These are phyloP conservation scores for Mycena belliarum DNA, from an alignment of 768 basidiomycete genomes.

Conservation along the genomic window DNA sequence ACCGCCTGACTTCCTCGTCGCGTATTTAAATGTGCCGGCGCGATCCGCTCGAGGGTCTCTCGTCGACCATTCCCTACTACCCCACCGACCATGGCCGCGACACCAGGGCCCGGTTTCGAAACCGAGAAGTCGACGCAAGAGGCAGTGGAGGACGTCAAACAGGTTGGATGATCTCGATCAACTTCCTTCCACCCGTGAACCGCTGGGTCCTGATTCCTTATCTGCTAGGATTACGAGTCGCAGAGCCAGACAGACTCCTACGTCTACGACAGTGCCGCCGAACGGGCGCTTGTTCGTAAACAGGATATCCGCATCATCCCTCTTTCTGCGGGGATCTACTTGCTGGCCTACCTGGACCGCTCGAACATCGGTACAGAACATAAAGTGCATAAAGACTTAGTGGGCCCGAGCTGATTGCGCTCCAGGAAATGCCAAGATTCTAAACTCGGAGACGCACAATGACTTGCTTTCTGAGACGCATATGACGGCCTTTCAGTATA, in stretches of 20 bases:
- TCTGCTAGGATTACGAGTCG: constrained; percentile 7
- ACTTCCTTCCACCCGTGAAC: not conserved
- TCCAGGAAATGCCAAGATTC: constrained; percentile 32
- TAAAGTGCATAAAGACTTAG: not conserved
- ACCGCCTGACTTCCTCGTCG: too few species aligned
- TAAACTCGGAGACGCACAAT: constrained; percentile 34
- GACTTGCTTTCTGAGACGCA: constrained; percentile 29
- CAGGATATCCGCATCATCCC: constrained; percentile 11
- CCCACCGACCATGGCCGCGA: not conserved
- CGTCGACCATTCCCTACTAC: too few species aligned
- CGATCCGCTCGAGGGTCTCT: too few species aligned
- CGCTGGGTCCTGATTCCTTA: not conserved
- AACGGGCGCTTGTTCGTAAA: constrained; percentile 5
- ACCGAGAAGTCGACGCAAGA: not conserved
- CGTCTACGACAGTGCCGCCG: not conserved
- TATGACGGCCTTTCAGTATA: constrained; percentile 33
- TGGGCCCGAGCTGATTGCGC: not conserved
- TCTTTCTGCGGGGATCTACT: constrained; percentile 7
- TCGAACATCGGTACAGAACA: constrained; percentile 5
- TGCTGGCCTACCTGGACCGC: constrained; percentile 5
- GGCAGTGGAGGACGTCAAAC: not conserved
- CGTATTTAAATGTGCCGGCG: too few species aligned
- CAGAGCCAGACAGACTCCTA: not conserved
- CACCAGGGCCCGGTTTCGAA: not conserved
- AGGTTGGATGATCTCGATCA: not conserved